Conservation (phyloP, 768 basidiomycete species). For the Lactarius indigo region DNA sequence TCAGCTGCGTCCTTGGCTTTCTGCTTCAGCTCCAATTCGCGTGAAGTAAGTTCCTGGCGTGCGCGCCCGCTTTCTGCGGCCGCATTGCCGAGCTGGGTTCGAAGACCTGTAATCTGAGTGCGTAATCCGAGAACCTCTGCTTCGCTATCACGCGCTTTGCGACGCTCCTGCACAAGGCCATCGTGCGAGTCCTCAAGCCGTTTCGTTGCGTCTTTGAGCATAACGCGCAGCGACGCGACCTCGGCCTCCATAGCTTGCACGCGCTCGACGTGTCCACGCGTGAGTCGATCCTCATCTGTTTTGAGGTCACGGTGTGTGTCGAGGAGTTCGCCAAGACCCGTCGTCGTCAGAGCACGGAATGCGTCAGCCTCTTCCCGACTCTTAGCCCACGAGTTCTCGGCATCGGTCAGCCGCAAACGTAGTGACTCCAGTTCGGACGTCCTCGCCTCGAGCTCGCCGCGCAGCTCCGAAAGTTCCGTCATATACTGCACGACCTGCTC, state of each 20-base stretch:
- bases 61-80: constrained; percentile 64
- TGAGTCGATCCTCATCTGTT: constrained; percentile 75
- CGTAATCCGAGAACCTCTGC: constrained; percentile 60
- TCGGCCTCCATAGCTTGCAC: constrained; percentile 78
- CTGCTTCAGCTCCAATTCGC: constrained; percentile 62
- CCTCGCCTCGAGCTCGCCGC: constrained; percentile 75
- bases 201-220: constrained; percentile 75
- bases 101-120: constrained; percentile 70
- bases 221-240: constrained; percentile 64
- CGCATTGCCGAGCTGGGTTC: constrained; percentile 66
- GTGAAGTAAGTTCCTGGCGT: constrained; percentile 63
- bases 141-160: constrained; percentile 59
- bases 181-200: constrained; percentile 65
- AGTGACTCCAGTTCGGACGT: constrained; percentile 70
- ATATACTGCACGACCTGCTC: constrained; percentile 71
- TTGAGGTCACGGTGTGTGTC: constrained; percentile 84
- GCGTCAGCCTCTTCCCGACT: constrained; percentile 92
- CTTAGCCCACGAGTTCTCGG: constrained; percentile 88
- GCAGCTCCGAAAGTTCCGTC: constrained; percentile 70
- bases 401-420: constrained; percentile 63
- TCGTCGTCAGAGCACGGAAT: constrained; percentile 81
- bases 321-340: constrained; percentile 79
- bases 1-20: constrained; percentile 65
- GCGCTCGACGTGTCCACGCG: constrained; percentile 79
- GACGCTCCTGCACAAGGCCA: constrained; percentile 65